Conservation (phyloP, 163 green algal genomes). For the Scenedesmus sp. region DNA sequence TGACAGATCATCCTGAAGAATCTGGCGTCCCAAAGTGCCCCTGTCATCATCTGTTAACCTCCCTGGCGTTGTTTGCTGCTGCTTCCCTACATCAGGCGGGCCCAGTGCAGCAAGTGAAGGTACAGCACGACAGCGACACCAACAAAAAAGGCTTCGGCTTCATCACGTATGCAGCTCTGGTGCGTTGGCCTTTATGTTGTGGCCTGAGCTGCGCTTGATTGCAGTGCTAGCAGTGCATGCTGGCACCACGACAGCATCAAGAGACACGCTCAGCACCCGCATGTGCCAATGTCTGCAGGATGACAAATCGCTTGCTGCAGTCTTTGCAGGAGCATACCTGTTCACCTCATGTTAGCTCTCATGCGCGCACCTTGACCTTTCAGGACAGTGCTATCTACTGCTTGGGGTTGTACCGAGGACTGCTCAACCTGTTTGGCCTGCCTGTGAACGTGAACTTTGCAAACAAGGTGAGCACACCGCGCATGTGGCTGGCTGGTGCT, state of each 20-base stretch:
- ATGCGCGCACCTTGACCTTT: not conserved
- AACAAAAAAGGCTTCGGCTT: slow-evolving; percentile 32
- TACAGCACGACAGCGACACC: slow-evolving; percentile 13
- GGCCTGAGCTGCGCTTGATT: not conserved
- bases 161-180: slow-evolving; percentile 19
- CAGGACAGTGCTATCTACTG: slow-evolving; percentile 40
- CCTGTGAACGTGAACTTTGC: slow-evolving; percentile 40
- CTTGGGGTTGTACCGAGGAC: slow-evolving; percentile 9
- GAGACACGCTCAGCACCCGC: not conserved
- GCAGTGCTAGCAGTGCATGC: not conserved
- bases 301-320: too few relatives aligned
- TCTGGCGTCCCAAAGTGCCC: too few relatives aligned
- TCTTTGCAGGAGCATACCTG: not conserved
- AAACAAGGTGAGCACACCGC: not conserved
- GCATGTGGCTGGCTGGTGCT: not conserved
- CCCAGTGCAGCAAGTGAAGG: slow-evolving; percentile 10
- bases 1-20: too few relatives aligned
- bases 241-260: not conserved
- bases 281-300: not conserved
- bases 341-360: not conserved
- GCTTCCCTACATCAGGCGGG: not conserved
- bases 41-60: too few relatives aligned
- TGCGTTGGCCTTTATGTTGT: not conserved
- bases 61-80: too few relatives aligned
- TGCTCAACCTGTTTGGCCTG: slow-evolving; percentile 27